Base-by-base conservation (phyloP, 495 filamentous ascomycete genomes). In the Tuber brumale region DNA sequence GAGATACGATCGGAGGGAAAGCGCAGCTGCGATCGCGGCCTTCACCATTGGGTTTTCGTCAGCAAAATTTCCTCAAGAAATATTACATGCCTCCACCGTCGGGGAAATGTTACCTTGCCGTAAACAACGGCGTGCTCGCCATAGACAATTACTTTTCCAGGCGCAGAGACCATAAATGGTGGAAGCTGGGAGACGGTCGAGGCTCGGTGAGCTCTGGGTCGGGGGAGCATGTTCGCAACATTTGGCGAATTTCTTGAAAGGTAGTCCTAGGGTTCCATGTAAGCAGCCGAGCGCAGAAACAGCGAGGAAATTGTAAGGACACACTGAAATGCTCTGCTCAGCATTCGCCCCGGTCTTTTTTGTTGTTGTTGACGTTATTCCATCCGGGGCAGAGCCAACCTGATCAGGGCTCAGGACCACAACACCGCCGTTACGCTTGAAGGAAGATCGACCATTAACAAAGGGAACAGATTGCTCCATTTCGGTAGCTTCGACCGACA, bases 101-200 rank as follows among this genome's bases (percentile, higher is more conserved):
- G 12, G 57, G 27, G 12, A 35, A 44, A 31, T 78, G 84, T 75
- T 81, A 92, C 90, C 87, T 97, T 97, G 82, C 95, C 95, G 82
- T 99, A 89, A 16, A 99, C 95, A 3, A 97, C 95, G 18, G 95
- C 93, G 86, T 99, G 95, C 83, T 99, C 95, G 73, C 95, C 95
- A 84, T 92, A 97, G 27, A 97, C 93, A 83, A 99, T 98, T 81
- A 97, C 95, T 84, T 99, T 99, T 45, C 94, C 95, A 19, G 95
- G 95, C 21, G 95, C 94, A 10, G 95, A 98, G 74, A 97, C 94
- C 92, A 98, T 97, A 79, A 98, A 99, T 69, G 94, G 86, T 8
- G 95, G 94, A 85, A 94, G 88, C 86, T 82, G 77, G 23, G 81
- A 81, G 45, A 72, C 70, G 18, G 81, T 82, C 9, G 76, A 74